Percentiles rank a stretch among this genome's conserved stretches.
Conservation (phyloP, 768 basidiomycete genomes). For the Serpula lacrymans region DNA sequence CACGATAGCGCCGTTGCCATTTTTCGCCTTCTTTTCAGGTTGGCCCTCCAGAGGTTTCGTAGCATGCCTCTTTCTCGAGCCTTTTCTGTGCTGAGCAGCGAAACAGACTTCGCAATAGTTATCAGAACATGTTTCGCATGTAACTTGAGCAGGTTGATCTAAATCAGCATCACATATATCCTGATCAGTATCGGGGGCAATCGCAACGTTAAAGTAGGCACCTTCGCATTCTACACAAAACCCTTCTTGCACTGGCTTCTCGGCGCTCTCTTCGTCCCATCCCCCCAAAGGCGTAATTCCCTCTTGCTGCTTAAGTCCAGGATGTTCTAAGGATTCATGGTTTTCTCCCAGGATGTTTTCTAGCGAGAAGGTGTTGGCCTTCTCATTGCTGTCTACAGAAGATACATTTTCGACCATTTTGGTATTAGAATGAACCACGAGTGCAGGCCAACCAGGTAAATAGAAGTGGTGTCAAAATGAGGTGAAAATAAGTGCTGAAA, state of each 20-base stretch:
- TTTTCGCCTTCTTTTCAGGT: slow-evolving; percentile 11
- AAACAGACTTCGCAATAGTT: slow-evolving; percentile 85
- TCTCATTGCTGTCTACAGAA: slow-evolving; percentile 10
- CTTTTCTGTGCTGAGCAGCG: slow-evolving; percentile 80
- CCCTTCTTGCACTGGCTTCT: slow-evolving; percentile 50
- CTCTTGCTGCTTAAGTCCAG: slow-evolving; percentile 31
- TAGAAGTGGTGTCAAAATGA: slow-evolving; percentile 6
- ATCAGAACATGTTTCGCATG: slow-evolving; percentile 71
- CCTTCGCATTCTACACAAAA: slow-evolving; percentile 88
- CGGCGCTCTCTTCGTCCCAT: slow-evolving; percentile 64
- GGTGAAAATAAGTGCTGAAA: slow-evolving; percentile 9
- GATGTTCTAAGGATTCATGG: slow-evolving; percentile 61
- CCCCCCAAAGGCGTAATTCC: slow-evolving; percentile 42
- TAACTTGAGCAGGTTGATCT: slow-evolving; percentile 83
- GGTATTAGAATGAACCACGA: not conserved
- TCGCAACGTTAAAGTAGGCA: slow-evolving; percentile 26
- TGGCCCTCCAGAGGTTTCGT: slow-evolving; percentile 35
- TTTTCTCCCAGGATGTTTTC: slow-evolving; percentile 66
- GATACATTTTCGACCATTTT: slow-evolving; percentile 19
- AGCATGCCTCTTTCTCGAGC: slow-evolving; percentile 63
- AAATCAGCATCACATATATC: slow-evolving; percentile 4
- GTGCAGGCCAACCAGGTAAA: not conserved
- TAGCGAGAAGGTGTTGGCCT: slow-evolving; percentile 46
- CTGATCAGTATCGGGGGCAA: not conserved
- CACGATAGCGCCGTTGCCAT: slow-evolving; percentile 9